A percentile compares a stretch with the other conserved stretches of the same genome.
These are phyloP conservation scores for Plectosphaerella plurivora DNA, from an alignment of 2,329 filamentous ascomycete species.

Conservation along the genomic window DNA sequence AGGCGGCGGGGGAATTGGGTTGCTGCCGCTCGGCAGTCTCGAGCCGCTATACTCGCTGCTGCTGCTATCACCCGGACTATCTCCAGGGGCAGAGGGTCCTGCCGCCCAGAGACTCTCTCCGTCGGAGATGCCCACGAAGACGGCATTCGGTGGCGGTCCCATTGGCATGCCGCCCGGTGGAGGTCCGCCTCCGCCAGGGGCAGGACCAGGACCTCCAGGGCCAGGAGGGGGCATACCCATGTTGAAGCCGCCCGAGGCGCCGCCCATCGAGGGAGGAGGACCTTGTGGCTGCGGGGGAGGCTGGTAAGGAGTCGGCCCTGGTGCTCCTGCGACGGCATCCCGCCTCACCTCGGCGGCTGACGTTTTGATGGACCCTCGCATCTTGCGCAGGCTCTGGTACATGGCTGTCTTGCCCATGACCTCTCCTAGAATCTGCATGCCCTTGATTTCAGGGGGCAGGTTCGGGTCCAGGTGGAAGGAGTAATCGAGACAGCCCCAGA, in stretches of 20 bases:
- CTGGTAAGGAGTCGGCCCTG: slow-evolving; percentile 11
- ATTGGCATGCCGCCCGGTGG: slow-evolving; percentile 3
- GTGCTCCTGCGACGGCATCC: slow-evolving; percentile 25
- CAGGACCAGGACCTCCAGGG: slow-evolving; percentile 3
- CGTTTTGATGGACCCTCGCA: slow-evolving; percentile 46
- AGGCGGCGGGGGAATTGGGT: slow-evolving; percentile 1
- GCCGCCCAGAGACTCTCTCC: slow-evolving; percentile 41
- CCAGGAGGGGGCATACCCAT: slow-evolving; percentile 4
- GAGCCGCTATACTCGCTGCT: slow-evolving; percentile 25
- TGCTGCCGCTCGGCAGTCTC: slow-evolving; percentile 6
- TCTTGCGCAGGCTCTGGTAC: slow-evolving; percentile 55
- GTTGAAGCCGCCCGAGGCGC: slow-evolving; percentile 6
- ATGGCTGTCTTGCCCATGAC: slow-evolving; percentile 55
- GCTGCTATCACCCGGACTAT: slow-evolving; percentile 34
- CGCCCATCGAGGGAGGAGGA: slow-evolving; percentile 3
- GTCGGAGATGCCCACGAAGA: slow-evolving; percentile 42
- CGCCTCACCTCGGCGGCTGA: slow-evolving; percentile 29
- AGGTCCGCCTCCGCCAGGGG: slow-evolving; percentile 4
- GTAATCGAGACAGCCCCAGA: slow-evolving; percentile 69
- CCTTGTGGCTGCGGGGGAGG: slow-evolving; percentile 5
- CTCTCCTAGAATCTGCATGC: slow-evolving; percentile 55
- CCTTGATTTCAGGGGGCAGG: slow-evolving; percentile 52
- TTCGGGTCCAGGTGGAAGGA: slow-evolving; percentile 59
- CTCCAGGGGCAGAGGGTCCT: slow-evolving; percentile 29
- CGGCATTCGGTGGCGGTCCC: slow-evolving; percentile 22